phyloP scores from a whole-genome alignment of 352 stramenopile genomes.

The Phytophthora lateralis region DNA sequence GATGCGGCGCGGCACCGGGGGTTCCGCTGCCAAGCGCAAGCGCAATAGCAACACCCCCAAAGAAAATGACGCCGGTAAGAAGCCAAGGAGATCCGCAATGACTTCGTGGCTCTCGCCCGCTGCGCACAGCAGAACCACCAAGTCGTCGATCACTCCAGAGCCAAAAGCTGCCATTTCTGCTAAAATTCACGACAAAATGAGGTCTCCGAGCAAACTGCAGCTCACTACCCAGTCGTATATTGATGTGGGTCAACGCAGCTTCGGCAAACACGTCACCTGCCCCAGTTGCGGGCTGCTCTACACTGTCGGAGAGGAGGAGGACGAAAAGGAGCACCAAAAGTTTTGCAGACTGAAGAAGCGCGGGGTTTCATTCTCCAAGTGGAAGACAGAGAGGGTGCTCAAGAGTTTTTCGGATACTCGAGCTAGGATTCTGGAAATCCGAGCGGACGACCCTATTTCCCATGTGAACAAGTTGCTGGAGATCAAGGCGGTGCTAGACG shows the following conservation, averaged over 20 bases:
- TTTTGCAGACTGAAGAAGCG: constrained; percentile 56
- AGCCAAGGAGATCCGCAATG: constrained; percentile 14
- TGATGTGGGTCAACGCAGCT: constrained; percentile 75
- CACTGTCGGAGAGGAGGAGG: constrained; percentile 68
- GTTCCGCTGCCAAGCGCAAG: constrained; percentile 44
- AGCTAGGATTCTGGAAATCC: constrained; percentile 71
- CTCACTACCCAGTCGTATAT: constrained; percentile 66
- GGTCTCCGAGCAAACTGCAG: constrained; percentile 12
- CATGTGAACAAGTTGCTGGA: constrained; percentile 80
- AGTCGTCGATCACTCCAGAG: constrained; percentile 28
- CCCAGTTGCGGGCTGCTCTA: constrained; percentile 72
- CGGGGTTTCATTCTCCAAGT: constrained; percentile 62
- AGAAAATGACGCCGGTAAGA: constrained; percentile 11
- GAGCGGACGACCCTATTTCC: constrained; percentile 47
- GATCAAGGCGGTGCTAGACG: constrained; percentile 71
- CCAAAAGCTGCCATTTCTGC: constrained; percentile 14
- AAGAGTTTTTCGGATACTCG: constrained; percentile 46
- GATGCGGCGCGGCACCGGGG: constrained; percentile 40
- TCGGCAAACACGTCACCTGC: constrained; percentile 69
- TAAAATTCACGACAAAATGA: constrained; percentile 1
- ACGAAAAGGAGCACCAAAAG: constrained; percentile 70
- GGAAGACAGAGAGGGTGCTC: constrained; percentile 69
- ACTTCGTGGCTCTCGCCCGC: constrained; percentile 20
- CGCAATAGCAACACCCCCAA: constrained; percentile 1
- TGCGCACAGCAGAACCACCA: constrained; percentile 11